A percentile compares a stretch with the other conserved stretches of the same genome.
Evolutionary conservation across 1,284 basidiomycete genomes (phyloP).

Genomic region (Puccinia triticina): DNA sequence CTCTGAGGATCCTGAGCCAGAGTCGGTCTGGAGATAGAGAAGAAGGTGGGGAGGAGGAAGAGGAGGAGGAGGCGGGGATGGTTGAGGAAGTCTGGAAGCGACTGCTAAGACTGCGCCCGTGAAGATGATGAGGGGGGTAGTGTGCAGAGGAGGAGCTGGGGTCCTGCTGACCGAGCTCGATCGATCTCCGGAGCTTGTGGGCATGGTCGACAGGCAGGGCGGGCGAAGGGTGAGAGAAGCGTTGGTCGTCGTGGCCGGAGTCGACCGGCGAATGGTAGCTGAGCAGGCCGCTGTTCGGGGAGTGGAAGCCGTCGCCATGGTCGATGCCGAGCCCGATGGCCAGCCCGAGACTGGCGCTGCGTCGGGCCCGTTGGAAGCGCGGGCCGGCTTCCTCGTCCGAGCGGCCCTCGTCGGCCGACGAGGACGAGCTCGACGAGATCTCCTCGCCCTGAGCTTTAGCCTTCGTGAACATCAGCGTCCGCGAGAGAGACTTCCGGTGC

Average conservation of each 20-base stretch:
- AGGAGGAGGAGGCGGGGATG: neutral
- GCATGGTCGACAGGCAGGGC: neutral
- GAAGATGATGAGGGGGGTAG: neutral
- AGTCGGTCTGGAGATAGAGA: neutral
- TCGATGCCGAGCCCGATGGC: conserved; percentile 7
- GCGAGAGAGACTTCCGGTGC: conserved; percentile 43
- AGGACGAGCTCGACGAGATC: conserved; percentile 15
- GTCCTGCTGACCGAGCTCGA: neutral
- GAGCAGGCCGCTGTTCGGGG: neutral
- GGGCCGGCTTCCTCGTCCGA: conserved; percentile 39
- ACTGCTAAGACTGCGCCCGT: conserved; percentile 20
- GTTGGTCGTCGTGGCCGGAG: conserved; percentile 39
- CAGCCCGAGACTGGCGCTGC: conserved; percentile 23
- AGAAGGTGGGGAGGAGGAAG: neutral
- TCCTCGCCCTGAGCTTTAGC: too few relatives aligned
- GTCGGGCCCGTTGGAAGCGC: conserved; percentile 22
- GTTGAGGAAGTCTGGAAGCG: conserved; percentile 10
- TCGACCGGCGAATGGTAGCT: conserved; percentile 43
- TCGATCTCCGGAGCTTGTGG: neutral
- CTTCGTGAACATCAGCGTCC: conserved; percentile 41
- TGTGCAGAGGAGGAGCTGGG: neutral
- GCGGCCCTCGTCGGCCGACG: conserved; percentile 7
- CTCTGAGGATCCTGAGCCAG: neutral
- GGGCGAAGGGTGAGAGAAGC: conserved; percentile 28
- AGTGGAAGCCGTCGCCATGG: conserved; percentile 12